Evolutionary conservation across 2,329 filamentous ascomycete species (phyloP).

Genomic region (Biscogniauxia mediterranea): DNA sequence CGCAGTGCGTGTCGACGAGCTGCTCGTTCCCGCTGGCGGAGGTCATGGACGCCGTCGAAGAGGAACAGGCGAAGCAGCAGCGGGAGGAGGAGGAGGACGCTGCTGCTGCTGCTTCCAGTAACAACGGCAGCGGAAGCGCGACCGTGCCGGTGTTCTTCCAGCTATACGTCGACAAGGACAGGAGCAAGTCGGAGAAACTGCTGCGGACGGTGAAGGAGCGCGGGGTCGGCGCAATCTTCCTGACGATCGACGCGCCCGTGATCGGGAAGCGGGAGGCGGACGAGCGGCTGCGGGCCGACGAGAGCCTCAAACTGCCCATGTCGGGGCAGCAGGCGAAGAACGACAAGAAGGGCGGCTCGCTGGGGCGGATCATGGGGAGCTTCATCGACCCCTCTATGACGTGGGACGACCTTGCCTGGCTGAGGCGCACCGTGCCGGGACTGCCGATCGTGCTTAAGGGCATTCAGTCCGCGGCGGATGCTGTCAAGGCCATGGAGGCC

Average conservation of each 20-base stretch:
- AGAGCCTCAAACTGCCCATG: constrained; percentile 47
- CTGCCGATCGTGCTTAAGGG: constrained; percentile 66
- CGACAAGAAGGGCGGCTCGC: constrained; percentile 52
- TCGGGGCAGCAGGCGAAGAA: constrained; percentile 48
- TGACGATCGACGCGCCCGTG: constrained; percentile 59
- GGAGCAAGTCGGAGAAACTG: constrained; percentile 48
- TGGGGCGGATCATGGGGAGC: constrained; percentile 54
- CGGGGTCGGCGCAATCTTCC: constrained; percentile 52
- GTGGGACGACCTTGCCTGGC: constrained; percentile 66
- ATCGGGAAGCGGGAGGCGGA: constrained; percentile 54
- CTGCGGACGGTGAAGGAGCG: constrained; percentile 44
- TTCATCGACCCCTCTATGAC: constrained; percentile 56
- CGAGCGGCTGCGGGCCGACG: constrained; percentile 47
- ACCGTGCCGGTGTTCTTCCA: constrained; percentile 48
- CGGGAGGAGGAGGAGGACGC: no score
- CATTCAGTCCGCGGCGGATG: constrained; percentile 66
- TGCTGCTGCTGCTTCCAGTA: no score
- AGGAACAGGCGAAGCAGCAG: constrained; percentile 12
- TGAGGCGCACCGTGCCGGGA: constrained; percentile 54
- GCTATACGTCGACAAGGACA: constrained; percentile 59
- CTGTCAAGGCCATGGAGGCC: constrained; percentile 54
- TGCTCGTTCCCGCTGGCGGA: constrained; percentile 58
- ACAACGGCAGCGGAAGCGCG: constrained; percentile 5
- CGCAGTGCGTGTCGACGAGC: constrained; percentile 61
- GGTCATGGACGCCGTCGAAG: constrained; percentile 41